phyloP scores from a whole-genome alignment of 148 eudicot species.

The Rhododendron simsii region DNA sequence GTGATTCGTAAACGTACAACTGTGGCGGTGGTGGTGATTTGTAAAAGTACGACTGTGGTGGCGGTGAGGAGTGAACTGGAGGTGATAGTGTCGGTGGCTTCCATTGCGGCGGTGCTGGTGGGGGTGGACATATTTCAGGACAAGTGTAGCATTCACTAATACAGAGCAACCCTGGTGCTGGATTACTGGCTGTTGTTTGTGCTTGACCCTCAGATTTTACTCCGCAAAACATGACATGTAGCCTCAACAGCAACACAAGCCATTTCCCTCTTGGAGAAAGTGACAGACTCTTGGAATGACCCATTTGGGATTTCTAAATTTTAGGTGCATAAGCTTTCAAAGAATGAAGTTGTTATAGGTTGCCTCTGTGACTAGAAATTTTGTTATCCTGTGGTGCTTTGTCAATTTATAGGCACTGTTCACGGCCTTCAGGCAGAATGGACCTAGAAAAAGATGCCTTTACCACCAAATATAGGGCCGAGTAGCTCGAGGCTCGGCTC shows the following conservation, averaged over 20 bases:
- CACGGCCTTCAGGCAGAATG: too few species aligned
- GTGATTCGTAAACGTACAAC: not conserved
- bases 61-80: constrained; percentile 10
- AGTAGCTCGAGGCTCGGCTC: not conserved
- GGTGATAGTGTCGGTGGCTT: constrained; percentile 14
- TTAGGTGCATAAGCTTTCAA: not conserved
- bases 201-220: constrained; percentile 20
- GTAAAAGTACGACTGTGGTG: constrained; percentile 16
- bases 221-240: not conserved
- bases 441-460: not conserved
- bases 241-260: constrained; percentile 4
- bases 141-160: constrained; percentile 77
- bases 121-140: constrained; percentile 72
- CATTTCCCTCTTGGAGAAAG: constrained; percentile 2
- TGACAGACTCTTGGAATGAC: not conserved
- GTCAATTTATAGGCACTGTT: not conserved
- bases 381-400: not conserved
- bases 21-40: not conserved
- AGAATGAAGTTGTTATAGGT: not conserved
- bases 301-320: not conserved
- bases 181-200: not conserved
- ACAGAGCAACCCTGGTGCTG: constrained; percentile 47
- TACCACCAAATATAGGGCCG: not conserved
- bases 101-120: constrained; percentile 40
- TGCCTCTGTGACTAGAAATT: not conserved